phyloP scores from a whole-genome alignment of 805 yeast species.

The Candida maris region DNA sequence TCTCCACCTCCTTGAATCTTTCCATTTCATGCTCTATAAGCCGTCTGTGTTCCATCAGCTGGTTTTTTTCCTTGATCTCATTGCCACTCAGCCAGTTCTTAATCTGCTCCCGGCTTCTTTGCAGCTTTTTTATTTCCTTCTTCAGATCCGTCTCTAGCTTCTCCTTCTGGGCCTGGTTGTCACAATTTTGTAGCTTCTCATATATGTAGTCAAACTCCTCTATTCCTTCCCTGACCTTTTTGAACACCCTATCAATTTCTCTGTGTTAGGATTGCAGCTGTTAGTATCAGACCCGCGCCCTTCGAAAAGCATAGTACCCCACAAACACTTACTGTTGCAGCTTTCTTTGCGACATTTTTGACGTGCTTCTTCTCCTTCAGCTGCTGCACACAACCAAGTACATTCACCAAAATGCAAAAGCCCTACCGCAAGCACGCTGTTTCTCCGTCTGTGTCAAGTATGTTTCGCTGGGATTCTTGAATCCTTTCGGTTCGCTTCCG shows the following conservation, averaged over 20 bases:
- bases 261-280: slow-evolving; percentile 11
- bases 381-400: too few relatives aligned
- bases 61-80: slow-evolving; percentile 86
- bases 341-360: slow-evolving; percentile 45
- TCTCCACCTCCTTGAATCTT: slow-evolving; percentile 90
- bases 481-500: too few relatives aligned
- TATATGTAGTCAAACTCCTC: slow-evolving; percentile 79
- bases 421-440: too few relatives aligned
- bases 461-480: too few relatives aligned
- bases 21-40: slow-evolving; percentile 84
- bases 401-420: too few relatives aligned
- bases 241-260: slow-evolving; percentile 90
- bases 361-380: too few relatives aligned
- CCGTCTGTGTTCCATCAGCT: slow-evolving; percentile 70
- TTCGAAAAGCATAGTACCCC: too few relatives aligned
- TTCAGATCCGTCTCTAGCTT: slow-evolving; percentile 89
- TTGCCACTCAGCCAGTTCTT: slow-evolving; percentile 91
- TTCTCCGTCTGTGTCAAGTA: too few relatives aligned
- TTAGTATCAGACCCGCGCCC: background rate
- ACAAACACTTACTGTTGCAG: slow-evolving; percentile 48
- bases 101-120: slow-evolving; percentile 90
- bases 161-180: slow-evolving; percentile 85
- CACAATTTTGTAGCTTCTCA: slow-evolving; percentile 78
- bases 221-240: slow-evolving; percentile 90
- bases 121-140: slow-evolving; percentile 91